Base-by-base conservation (phyloP, 2,329 filamentous ascomycete genomes). In the Pseudofabraea citricarpa region DNA sequence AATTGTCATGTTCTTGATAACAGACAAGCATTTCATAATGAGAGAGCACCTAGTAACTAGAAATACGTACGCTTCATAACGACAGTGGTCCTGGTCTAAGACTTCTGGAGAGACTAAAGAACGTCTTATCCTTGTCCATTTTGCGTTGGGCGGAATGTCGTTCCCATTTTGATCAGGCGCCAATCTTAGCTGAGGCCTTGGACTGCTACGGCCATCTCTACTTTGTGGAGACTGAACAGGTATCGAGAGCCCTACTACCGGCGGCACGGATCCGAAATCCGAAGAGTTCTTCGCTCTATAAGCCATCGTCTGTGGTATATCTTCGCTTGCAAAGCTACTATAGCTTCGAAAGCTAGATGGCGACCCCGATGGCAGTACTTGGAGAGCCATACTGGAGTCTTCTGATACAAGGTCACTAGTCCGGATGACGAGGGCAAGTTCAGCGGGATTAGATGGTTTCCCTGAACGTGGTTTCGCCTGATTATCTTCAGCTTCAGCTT, bases 91-190 rank as follows among this genome's bases (percentile, higher is more conserved):
- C 32, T 70, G 64, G 29, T 72, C 67, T 3, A 83, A 64, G 0
- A 80, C 74, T 49, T 79, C 76, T 5, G 73, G 71, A n/a, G 76
- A 80, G 7, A 83, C 69, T 1, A 79, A 65, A 2, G 64, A 65
- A 10, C 79, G 70, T 43, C 66, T 69, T 24, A 83, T 77, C 44
- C 69, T 73, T 4, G 79, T 83, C 79, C 79, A 83, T 39, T 71
- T 69, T 2, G 77, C 79, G 20, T 80, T 73, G 2, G 70, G 55
- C 0, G 72, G 71, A 2, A 84, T 83, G 10, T 74, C 69, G 4
- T 71, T 67, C 2, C 80, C 80, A 23, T 72, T 68, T 18, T 71
- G 67, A 51, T 83, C 80, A 0, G 80, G 79, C 1, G 70, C 75
- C 3, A 82, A 63, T 3, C 44, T 43, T 15, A 49, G 26, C 9